Conservation (phyloP, 2,329 filamentous ascomycete genomes). For the Verticillium tricorpus region DNA sequence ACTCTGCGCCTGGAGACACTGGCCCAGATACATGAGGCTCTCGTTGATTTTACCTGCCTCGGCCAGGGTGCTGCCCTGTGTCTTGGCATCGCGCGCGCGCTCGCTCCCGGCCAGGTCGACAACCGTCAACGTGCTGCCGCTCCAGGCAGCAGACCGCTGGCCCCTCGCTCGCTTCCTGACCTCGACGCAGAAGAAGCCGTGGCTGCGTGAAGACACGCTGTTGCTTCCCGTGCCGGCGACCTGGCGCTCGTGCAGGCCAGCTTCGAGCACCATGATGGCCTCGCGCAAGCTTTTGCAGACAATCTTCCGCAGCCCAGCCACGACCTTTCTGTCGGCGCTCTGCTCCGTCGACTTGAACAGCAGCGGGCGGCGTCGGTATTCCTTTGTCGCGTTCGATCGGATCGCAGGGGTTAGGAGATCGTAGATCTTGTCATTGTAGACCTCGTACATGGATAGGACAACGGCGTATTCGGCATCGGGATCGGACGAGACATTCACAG, state of each 20-base stretch:
- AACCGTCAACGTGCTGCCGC: constrained; percentile 74
- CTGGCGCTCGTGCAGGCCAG: constrained; percentile 78
- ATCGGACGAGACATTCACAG: constrained; percentile 63
- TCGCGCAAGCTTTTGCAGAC: constrained; percentile 79
- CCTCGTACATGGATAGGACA: constrained; percentile 95
- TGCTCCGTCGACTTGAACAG: constrained; percentile 89
- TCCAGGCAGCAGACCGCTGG: constrained; percentile 58
- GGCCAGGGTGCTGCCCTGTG: constrained; percentile 82
- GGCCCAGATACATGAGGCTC: constrained; percentile 95
- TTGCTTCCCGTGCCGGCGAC: constrained; percentile 92
- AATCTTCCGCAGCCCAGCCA: constrained; percentile 86
- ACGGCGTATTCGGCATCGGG: constrained; percentile 76
- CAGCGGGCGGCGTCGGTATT: constrained; percentile 70
- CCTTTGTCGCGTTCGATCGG: constrained; percentile 59
- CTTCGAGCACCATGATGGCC: constrained; percentile 84
- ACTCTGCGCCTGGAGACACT: constrained; percentile 93
- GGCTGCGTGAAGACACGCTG: constrained; percentile 84
- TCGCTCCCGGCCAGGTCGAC: constrained; percentile 94
- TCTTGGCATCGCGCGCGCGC: constrained; percentile 88
- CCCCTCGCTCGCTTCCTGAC: constrained; percentile 70
- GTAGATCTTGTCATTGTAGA: constrained; percentile 97
- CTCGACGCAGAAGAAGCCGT: constrained; percentile 95
- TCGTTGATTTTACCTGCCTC: constrained; percentile 99
- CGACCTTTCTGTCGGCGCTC: constrained; percentile 88
- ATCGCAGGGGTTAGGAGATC: constrained; percentile 72